Conservation (phyloP, 768 basidiomycete genomes). For the Leucosporidium yakuticum region DNA sequence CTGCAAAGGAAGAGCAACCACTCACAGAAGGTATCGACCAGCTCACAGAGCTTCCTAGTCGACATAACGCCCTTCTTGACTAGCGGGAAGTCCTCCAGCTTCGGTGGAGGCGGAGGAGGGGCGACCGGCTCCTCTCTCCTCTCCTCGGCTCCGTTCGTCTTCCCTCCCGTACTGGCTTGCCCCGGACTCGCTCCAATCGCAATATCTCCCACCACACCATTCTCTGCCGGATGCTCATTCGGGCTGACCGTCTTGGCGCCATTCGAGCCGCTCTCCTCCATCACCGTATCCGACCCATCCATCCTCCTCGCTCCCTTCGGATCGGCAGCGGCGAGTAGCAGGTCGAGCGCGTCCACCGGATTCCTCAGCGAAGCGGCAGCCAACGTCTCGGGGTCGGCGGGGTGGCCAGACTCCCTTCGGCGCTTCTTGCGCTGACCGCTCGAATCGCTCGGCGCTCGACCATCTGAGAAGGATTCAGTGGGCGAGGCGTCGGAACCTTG, state of each 20-base stretch:
- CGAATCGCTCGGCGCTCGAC: not conserved
- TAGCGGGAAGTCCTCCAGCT: slow-evolving; percentile 19
- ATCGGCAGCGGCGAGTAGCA: slow-evolving; percentile 14
- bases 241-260: too few species aligned
- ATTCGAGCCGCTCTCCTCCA: not conserved
- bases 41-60: slow-evolving; percentile 13
- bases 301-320: too few species aligned
- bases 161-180: too few species aligned
- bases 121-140: not conserved
- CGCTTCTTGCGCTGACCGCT: slow-evolving; percentile 3
- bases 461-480: not conserved
- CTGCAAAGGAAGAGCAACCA: slow-evolving; percentile 33
- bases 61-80: slow-evolving; percentile 21
- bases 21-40: slow-evolving; percentile 31
- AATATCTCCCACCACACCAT: not conserved
- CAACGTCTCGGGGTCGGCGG: slow-evolving; percentile 11
- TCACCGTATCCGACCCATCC: not conserved
- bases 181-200: not conserved
- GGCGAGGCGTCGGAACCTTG: not conserved
- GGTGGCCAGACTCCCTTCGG: not conserved
- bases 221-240: not conserved
- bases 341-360: slow-evolving; percentile 24
- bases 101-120: not conserved
- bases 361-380: slow-evolving; percentile 20
- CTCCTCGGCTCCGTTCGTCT: not conserved